Conservation (phyloP, 495 filamentous ascomycete genomes). For the Arthonia radiata region DNA sequence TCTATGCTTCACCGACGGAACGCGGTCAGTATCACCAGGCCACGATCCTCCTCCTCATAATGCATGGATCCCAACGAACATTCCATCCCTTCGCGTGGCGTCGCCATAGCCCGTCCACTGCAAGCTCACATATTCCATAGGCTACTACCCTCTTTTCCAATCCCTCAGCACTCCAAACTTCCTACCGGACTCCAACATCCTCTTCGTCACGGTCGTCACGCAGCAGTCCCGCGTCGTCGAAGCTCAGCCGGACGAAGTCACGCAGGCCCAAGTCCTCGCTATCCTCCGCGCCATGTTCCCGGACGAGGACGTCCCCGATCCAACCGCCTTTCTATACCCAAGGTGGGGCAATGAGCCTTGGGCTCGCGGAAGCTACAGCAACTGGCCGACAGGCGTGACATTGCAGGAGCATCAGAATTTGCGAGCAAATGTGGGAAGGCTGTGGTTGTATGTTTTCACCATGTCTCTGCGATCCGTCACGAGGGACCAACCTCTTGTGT, state of each 20-base stretch:
- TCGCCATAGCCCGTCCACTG: too few relatives aligned
- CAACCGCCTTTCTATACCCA: conserved; percentile 42
- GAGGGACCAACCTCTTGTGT: too few relatives aligned
- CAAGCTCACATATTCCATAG: too few relatives aligned
- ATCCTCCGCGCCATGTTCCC: conserved; percentile 46
- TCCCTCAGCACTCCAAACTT: conserved; percentile 35
- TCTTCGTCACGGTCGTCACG: conserved; percentile 45
- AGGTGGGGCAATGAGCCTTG: conserved; percentile 42
- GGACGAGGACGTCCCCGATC: conserved; percentile 32
- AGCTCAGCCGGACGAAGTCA: conserved; percentile 32
- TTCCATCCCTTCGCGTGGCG: too few relatives aligned
- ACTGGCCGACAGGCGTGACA: conserved; percentile 43
- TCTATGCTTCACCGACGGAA: conserved; percentile 37
- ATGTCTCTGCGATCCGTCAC: too few relatives aligned
- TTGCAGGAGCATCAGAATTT: conserved; percentile 50
- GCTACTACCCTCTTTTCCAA: conserved; percentile 51
- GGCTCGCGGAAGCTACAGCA: conserved; percentile 46
- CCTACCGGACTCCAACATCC: conserved; percentile 34
- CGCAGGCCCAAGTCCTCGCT: conserved; percentile 31
- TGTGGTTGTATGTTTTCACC: too few relatives aligned
- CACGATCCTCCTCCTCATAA: too few relatives aligned
- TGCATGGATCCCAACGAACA: too few relatives aligned
- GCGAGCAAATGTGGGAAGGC: conserved; percentile 34
- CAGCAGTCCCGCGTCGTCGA: conserved; percentile 39
- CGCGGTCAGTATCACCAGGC: too few relatives aligned